Evolutionary conservation across 495 filamentous ascomycete species (phyloP), one percentile per base, ranked within the genome.

Genomic region (Penicillium pulvis): DNA sequence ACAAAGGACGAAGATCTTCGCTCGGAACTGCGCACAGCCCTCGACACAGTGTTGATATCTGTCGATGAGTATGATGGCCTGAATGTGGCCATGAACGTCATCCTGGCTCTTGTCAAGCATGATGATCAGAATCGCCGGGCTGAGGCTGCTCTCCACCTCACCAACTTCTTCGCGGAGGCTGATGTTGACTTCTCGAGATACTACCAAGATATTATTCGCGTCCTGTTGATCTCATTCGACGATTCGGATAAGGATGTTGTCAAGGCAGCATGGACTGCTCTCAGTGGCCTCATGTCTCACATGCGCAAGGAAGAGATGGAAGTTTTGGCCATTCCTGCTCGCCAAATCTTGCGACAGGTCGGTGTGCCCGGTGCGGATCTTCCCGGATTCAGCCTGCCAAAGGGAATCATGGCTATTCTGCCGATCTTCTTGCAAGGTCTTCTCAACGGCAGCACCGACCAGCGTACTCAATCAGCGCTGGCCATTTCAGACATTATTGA

Each of bases 241-340:
- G 94, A 98, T 61, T 66, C 81, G 7, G 94, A 98, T 67, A 72
- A 71, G 60, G 85, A 88, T 11, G 94, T 98, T 11, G 90, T 98
- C 59, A 97, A 94, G 79, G 85, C 91, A 28, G 89, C 93, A 17
- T 98, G 95, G 94, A 83, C 84, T 36, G 94, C 95, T 17, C 82
- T 98, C 44, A 92, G 79, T 64, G 90, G 89, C 62, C 84, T 98
- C 62, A 97, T 91, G 20, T 90, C 91, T 69, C 86, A 83, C 65
- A 82, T 98, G 59, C 90, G 89, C 69, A 98, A 98, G 70, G 94
- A 98, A 72, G 94, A 98, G 74, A 98, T 98, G 94, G 94, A 98
- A 69, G 83, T 89, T 0, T 77, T 98, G n/a, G 92, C 93, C 9
- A 78, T 85, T 59, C 92, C 93, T 6, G 95, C 93, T 1, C 85